These are phyloP conservation scores for Ophiostoma tasmaniense DNA, from an alignment of 2,329 filamentous ascomycete species.

Conservation along the genomic window DNA sequence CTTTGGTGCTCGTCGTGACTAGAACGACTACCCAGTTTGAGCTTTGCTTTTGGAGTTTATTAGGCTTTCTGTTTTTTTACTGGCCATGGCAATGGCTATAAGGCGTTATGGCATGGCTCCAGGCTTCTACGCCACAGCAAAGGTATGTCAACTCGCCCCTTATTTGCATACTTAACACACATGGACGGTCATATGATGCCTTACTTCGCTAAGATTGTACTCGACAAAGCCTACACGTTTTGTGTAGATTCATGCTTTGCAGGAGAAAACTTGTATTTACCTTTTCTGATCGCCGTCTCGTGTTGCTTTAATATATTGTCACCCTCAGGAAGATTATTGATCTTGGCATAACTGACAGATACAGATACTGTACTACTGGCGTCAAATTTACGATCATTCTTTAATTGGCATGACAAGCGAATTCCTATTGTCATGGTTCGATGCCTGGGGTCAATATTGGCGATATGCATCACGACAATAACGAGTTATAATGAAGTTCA, in stretches of 20 bases:
- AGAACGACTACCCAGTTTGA: not conserved
- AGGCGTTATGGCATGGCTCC: not conserved
- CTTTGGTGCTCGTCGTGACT: constrained; percentile 31
- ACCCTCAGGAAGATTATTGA: not conserved
- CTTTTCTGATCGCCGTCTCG: constrained; percentile 11
- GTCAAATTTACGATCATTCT: no score
- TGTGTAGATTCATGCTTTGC: constrained; percentile 13
- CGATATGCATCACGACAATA: not conserved
- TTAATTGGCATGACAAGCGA: not conserved
- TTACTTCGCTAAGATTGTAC: constrained; percentile 23
- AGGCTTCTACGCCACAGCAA: not conserved
- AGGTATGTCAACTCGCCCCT: not conserved
- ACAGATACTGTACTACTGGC: not conserved
- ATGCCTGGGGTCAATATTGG: not conserved
- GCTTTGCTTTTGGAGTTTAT: not conserved
- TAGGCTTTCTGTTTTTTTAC: not conserved
- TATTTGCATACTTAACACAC: not conserved
- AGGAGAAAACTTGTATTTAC: constrained; percentile 19
- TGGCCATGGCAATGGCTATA: not conserved
- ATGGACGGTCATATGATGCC: constrained; percentile 19
- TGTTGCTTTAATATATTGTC: not conserved
- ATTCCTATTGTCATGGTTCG: not conserved
- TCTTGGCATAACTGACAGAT: not conserved
- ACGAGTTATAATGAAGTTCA: not conserved
- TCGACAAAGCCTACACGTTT: constrained; percentile 18